A percentile compares a stretch with the other conserved stretches of the same genome.
Evolutionary conservation across 1,284 basidiomycete genomes (phyloP).

Genomic region (Rhodofomes roseus): DNA sequence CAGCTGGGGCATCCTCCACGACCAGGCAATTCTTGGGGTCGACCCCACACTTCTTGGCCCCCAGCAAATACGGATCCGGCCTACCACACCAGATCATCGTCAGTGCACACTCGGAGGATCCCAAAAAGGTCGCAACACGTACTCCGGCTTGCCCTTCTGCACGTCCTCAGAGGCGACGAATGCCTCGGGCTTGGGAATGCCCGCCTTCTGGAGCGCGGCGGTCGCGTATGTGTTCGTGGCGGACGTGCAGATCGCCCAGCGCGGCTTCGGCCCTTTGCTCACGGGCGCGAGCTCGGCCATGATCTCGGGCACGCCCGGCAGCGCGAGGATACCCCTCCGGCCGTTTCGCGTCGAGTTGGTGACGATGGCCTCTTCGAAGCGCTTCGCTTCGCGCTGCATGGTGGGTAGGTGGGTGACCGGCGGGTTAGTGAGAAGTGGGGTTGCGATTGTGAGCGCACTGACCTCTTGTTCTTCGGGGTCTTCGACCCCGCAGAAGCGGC

Average conservation of each 20-base stretch:
- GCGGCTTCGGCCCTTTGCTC: slow-evolving; percentile 45
- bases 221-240: slow-evolving; percentile 59
- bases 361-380: slow-evolving; percentile 69
- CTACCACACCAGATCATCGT: slow-evolving; percentile 34
- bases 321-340: slow-evolving; percentile 51
- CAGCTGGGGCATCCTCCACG: slow-evolving; percentile 84
- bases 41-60: slow-evolving; percentile 60
- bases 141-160: slow-evolving; percentile 75
- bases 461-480: slow-evolving; percentile 70
- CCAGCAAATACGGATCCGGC: slow-evolving; percentile 84
- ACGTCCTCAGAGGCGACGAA: slow-evolving; percentile 83
- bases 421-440: not conserved
- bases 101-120: slow-evolving; percentile 2
- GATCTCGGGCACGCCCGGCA: slow-evolving; percentile 57
- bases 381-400: slow-evolving; percentile 54
- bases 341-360: slow-evolving; percentile 49
- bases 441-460: slow-evolving; percentile 7
- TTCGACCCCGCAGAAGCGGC: slow-evolving; percentile 63
- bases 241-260: slow-evolving; percentile 69
- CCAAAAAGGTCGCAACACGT: slow-evolving; percentile 28
- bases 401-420: not conserved
- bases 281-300: slow-evolving; percentile 48
- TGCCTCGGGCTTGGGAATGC: slow-evolving; percentile 54
- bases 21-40: slow-evolving; percentile 71
- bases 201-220: slow-evolving; percentile 48